phyloP scores from a whole-genome alignment of 148 eudicot species.

The Amaranthus palmeri region DNA sequence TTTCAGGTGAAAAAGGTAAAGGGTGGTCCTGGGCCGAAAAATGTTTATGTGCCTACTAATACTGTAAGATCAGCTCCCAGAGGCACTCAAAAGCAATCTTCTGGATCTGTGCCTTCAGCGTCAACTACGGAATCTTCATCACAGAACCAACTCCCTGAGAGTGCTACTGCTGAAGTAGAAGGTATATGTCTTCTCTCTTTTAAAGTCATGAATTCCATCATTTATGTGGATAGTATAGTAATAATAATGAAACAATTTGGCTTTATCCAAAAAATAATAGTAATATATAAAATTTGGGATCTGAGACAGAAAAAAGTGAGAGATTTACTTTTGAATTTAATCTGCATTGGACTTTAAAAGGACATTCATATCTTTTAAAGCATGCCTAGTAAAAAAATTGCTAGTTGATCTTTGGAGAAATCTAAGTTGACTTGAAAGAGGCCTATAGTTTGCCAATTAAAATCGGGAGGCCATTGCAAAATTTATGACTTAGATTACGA shows the following conservation, averaged over 20 bases:
- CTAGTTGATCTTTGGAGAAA: background rate
- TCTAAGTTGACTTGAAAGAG: background rate
- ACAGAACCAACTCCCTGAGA: constrained; percentile 24
- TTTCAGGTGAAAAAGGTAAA: constrained; percentile 27
- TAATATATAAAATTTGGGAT: no score
- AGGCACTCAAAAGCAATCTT: constrained; percentile 32
- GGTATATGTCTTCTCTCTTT: constrained; percentile 27
- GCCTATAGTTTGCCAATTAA: background rate
- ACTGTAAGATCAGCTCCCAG: constrained; percentile 29
- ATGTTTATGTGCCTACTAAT: constrained; percentile 52
- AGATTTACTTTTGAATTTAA: background rate
- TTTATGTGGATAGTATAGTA: no score
- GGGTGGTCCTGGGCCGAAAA: constrained; percentile 34
- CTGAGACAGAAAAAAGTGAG: no score
- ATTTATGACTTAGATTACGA: background rate
- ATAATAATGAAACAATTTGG: no score
- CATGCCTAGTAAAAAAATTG: background rate
- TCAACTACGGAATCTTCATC: constrained; percentile 6
- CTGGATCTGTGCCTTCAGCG: constrained; percentile 11
- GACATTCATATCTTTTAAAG: background rate
- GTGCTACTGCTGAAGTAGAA: constrained; percentile 38
- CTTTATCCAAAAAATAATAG: no score
- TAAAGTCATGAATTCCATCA: background rate
- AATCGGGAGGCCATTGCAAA: background rate
- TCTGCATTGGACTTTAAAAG: background rate